Base-by-base conservation (phyloP, 495 filamentous ascomycete species). In the Annulohypoxylon moriforme region DNA sequence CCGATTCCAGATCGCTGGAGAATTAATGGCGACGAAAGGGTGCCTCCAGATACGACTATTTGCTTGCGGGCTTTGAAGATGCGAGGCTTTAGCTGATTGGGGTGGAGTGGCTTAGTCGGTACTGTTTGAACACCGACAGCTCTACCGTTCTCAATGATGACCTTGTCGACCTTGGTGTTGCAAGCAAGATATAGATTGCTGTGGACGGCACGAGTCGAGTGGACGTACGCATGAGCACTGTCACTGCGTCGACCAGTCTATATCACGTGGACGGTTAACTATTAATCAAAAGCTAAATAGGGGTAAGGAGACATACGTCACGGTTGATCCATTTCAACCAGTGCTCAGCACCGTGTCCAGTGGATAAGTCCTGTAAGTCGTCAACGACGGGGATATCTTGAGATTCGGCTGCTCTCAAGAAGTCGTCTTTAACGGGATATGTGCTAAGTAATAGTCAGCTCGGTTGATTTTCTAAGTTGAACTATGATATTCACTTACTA, bases 101-200 rank as follows among this genome's bases (percentile, higher is more conserved):
- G 74, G 50, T 77, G 71, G 58, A 76, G 78, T 36, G 77, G 83
- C 80, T 83, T 83, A 36, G 80, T 84, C 53, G 78, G 80, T 77
- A 84, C 80, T 31, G 81, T 83, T 53, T 85, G 84, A 22, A 93
- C 87, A 40, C 85, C 90, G 10, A 91, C 88, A 3, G 90, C 90
- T 31, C 85, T 81, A 29, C 87, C 88, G 64, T 91, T 86, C 64
- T 94, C 90, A 55, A 95, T 87, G 62, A 94, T 91, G 13, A 93
- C 82, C 77, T 91, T 93, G 75, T 93, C 91, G n/a, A 92, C 88
- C 77, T 94, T 95, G 73, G 91, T 94, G 79, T 93, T 92, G 78
- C 87, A 90, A 69, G 89, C 88, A 1, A 95, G 82, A 72, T 93
- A 92, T 24, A 95, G 81, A 76, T 94, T 95, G 52, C 82, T 82